These are phyloP conservation scores for Ulvella scutata DNA, from an alignment of 139 green algal species.

Conservation along the genomic window DNA sequence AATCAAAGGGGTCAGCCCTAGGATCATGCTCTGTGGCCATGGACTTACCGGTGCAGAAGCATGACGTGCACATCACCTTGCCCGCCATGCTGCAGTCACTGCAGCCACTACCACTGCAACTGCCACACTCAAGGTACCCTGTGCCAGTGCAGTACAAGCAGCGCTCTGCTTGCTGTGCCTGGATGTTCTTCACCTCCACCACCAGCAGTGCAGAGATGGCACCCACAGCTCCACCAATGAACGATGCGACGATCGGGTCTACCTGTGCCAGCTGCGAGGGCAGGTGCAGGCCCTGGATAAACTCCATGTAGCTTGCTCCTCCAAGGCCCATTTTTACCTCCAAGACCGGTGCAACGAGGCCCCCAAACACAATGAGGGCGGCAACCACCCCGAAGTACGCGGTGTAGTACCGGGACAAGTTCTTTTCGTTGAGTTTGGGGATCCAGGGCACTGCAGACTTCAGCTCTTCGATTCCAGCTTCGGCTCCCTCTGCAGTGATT, in stretches of 20 bases:
- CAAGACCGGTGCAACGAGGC: slow-evolving; percentile 72
- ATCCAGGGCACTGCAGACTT: slow-evolving; percentile 72
- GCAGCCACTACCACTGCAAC: slow-evolving; percentile 66
- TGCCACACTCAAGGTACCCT: slow-evolving; percentile 85
- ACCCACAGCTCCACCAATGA: slow-evolving; percentile 89
- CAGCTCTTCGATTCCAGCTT: slow-evolving; percentile 45
- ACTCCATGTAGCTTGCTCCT: slow-evolving; percentile 77
- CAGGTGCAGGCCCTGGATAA: slow-evolving; percentile 78
- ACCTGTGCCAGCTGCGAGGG: slow-evolving; percentile 80
- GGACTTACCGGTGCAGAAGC: slow-evolving; percentile 86
- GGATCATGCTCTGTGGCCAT: slow-evolving; percentile 88
- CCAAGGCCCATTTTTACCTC: slow-evolving; percentile 87
- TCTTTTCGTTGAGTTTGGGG: slow-evolving; percentile 67
- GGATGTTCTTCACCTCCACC: slow-evolving; percentile 83
- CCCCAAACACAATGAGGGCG: slow-evolving; percentile 84
- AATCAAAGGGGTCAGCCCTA: slow-evolving; percentile 74
- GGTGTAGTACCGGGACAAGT: slow-evolving; percentile 69
- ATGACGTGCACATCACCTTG: slow-evolving; percentile 96
- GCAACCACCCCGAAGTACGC: slow-evolving; percentile 50
- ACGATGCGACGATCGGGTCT: slow-evolving; percentile 96
- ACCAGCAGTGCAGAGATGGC: slow-evolving; percentile 85
- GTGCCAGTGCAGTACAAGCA: slow-evolving; percentile 61
- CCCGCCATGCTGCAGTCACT: slow-evolving; percentile 56
- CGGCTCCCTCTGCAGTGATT: slow-evolving; percentile 15
- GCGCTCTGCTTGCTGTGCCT: slow-evolving; percentile 16